These are phyloP conservation scores for Marsdenia floribunda DNA, from an alignment of 257 asterid species.

Conservation along the genomic window DNA sequence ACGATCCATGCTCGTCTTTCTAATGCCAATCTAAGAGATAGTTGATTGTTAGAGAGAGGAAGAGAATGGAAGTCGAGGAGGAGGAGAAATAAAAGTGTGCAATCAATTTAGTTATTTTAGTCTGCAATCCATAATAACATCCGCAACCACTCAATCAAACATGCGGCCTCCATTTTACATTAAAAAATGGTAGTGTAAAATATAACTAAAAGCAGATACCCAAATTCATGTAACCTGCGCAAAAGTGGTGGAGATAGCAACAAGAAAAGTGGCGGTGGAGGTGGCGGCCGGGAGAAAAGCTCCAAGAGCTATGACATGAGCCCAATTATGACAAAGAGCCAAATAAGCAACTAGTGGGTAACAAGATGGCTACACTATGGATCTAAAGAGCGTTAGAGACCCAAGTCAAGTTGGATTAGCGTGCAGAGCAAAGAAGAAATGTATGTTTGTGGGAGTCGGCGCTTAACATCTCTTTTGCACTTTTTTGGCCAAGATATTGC, in stretches of 20 bases:
- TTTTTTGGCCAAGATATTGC: no score
- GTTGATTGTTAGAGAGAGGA: no score
- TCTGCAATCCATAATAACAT: no score
- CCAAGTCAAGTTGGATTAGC: slow-evolving; percentile 86
- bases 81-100: no score
- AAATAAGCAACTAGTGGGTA: slow-evolving; percentile 86
- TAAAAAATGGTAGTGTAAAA: background rate
- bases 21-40: no score
- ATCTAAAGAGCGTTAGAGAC: slow-evolving; percentile 63
- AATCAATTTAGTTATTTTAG: no score
- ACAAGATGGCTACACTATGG: slow-evolving; percentile 73
- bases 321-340: slow-evolving; percentile 64
- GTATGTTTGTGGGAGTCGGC: no score
- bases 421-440: no score
- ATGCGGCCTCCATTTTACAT: background rate
- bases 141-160: background rate
- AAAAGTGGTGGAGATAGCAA: slow-evolving; percentile 57
- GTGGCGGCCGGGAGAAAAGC: slow-evolving; percentile 93
- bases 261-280: slow-evolving; percentile 49
- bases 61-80: no score
- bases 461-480: no score
- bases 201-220: background rate
- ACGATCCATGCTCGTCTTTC: no score
- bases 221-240: slow-evolving; percentile 34
- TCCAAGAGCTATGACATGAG: slow-evolving; percentile 65